Percentiles rank a stretch among this genome's conserved stretches.
Evolutionary conservation across 2,329 filamentous ascomycete genomes (phyloP).

Genomic region (Paecilomyces sp.): DNA sequence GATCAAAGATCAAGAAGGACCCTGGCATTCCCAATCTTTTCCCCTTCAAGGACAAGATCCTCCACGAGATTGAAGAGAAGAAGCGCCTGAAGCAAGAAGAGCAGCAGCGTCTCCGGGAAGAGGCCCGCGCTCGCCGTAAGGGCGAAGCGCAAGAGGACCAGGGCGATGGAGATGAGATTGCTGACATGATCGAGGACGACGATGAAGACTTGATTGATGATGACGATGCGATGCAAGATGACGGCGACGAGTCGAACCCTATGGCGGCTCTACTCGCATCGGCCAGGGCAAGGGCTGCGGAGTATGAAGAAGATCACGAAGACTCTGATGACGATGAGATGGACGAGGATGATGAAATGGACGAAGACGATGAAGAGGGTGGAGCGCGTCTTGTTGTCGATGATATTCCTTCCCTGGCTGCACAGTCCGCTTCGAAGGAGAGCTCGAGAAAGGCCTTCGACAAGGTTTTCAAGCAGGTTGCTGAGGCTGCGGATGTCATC

Average conservation of each 20-base stretch:
- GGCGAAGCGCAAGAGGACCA: slow-evolving; percentile 26
- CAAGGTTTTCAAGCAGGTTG: slow-evolving; percentile 91
- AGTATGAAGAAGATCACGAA: slow-evolving; percentile 40
- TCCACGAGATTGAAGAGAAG: slow-evolving; percentile 86
- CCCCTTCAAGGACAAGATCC: slow-evolving; percentile 92
- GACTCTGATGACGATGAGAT: slow-evolving; percentile 51
- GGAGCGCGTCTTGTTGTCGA: slow-evolving; percentile 45
- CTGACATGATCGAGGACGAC: slow-evolving; percentile 32
- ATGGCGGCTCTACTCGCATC: slow-evolving; percentile 39
- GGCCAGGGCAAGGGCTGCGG: slow-evolving; percentile 35
- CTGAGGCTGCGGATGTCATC: slow-evolving; percentile 81
- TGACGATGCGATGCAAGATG: slow-evolving; percentile 43
- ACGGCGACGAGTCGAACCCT: slow-evolving; percentile 50
- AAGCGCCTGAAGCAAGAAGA: slow-evolving; percentile 76
- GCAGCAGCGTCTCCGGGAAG: slow-evolving; percentile 60
- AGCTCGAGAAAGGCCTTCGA: slow-evolving; percentile 81
- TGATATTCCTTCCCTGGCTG: slow-evolving; percentile 38
- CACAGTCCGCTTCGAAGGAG: slow-evolving; percentile 37
- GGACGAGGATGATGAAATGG: slow-evolving; percentile 46
- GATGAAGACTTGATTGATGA: slow-evolving; percentile 45
- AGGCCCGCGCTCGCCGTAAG: slow-evolving; percentile 46
- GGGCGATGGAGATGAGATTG: slow-evolving; percentile 25
- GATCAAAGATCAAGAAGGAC: slow-evolving; percentile 91
- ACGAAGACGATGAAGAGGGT: slow-evolving; percentile 44
- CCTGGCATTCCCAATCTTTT: slow-evolving; percentile 96